A percentile compares a stretch with the other conserved stretches of the same genome.
Evolutionary conservation across 176 grass and related monocot genomes (phyloP).

Genomic region (Oryza nivara): DNA sequence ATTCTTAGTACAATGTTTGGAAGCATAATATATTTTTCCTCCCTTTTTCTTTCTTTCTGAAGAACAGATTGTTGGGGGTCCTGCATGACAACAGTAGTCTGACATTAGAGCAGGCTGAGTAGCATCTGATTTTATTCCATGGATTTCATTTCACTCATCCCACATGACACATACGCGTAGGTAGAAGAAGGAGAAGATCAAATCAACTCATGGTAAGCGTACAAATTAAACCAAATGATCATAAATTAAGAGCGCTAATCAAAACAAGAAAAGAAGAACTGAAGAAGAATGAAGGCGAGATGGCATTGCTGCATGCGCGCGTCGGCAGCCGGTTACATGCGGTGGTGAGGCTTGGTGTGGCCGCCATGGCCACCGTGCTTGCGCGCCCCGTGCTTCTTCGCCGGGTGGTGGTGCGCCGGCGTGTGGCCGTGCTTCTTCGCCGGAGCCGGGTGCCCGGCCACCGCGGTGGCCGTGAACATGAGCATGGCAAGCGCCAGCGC

Average conservation of each 20-base stretch:
- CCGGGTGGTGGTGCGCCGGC: neutral
- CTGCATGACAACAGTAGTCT: neutral
- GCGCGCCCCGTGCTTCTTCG: neutral
- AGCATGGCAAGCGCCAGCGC: conserved; percentile 7
- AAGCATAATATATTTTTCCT: too few species aligned
- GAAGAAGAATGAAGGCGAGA: neutral
- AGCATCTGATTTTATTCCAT: neutral
- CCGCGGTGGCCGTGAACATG: conserved; percentile 15
- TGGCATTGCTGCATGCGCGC: neutral
- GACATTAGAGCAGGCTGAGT: neutral
- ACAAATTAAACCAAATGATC: neutral
- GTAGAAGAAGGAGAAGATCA: neutral
- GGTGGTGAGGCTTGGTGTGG: neutral
- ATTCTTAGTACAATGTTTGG: neutral
- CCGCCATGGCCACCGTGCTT: conserved; percentile 8
- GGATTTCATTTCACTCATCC: neutral
- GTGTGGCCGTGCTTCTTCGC: neutral
- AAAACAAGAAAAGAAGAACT: neutral
- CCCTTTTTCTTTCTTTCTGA: neutral
- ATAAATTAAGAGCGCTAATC: neutral
- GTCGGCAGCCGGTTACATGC: neutral
- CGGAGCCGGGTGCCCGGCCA: neutral
- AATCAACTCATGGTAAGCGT: neutral
- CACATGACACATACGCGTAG: neutral
- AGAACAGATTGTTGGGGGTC: neutral